Conservation (phyloP, 306 rosid species). For the Citrullus amarus region DNA sequence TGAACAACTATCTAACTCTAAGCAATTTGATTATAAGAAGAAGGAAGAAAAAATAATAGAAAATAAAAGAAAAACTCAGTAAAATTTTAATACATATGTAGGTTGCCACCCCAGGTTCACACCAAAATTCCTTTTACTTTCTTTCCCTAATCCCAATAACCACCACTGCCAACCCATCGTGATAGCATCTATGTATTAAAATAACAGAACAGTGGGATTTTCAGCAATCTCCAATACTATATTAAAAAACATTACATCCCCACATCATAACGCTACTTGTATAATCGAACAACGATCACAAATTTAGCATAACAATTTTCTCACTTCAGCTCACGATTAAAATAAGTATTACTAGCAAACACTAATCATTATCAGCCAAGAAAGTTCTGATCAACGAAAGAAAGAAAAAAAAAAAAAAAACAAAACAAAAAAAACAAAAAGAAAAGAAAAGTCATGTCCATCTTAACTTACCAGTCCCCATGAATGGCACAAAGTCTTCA, state of each 20-base stretch:
- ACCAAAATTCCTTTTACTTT: background rate
- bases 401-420: background rate
- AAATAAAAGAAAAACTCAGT: too few relatives aligned
- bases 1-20: too few relatives aligned
- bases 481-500: slow-evolving; percentile 83
- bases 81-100: too few relatives aligned
- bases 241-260: background rate
- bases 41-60: too few relatives aligned
- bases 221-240: background rate
- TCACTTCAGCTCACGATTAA: background rate
- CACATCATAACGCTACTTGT: background rate
- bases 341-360: background rate
- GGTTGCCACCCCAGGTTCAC: background rate
- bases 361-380: background rate
- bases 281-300: background rate
- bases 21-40: too few relatives aligned
- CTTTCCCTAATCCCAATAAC: background rate
- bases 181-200: background rate
- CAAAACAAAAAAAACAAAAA: too few relatives aligned
- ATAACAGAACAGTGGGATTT: too few relatives aligned
- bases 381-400: background rate
- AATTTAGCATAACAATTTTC: background rate
- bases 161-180: background rate
- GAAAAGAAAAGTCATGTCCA: background rate
- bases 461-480: slow-evolving; percentile 64